Evolutionary conservation across 441 rosid species (phyloP).

Genomic region (Erodium chrysanthum): DNA sequence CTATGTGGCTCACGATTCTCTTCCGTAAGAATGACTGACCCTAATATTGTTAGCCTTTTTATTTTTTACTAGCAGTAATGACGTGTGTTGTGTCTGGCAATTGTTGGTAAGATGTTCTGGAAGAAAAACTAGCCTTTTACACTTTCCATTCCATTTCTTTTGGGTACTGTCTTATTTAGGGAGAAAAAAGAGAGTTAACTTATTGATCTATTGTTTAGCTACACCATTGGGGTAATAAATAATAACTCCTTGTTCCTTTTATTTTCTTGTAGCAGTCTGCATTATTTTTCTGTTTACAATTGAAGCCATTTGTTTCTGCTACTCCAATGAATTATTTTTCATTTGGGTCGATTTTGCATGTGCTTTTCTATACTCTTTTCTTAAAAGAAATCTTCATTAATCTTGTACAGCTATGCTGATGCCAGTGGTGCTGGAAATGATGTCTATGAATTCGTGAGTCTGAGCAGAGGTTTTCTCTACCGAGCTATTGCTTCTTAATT

Average conservation of each 20-base stretch:
- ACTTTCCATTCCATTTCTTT: too few relatives aligned
- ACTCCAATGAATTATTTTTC: not conserved
- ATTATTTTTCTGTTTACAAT: too few relatives aligned
- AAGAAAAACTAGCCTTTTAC: not conserved
- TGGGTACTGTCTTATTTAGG: too few relatives aligned
- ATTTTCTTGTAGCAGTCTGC: too few relatives aligned
- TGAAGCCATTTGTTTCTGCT: not conserved
- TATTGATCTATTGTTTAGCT: too few relatives aligned
- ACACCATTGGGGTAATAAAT: too few relatives aligned
- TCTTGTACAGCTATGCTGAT: slow-evolving; percentile 58
- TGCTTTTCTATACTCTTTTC: not conserved
- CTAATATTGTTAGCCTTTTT: not conserved
- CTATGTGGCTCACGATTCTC: slow-evolving; percentile 81
- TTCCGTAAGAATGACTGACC: slow-evolving; percentile 50
- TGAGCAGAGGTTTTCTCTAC: slow-evolving; percentile 12
- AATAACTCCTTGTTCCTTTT: too few relatives aligned
- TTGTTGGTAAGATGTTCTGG: not conserved
- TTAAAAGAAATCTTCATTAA: not conserved
- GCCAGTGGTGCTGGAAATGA: slow-evolving; percentile 77
- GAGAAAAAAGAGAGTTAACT: too few relatives aligned
- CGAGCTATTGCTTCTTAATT: slow-evolving; percentile 3
- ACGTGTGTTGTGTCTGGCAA: not conserved
- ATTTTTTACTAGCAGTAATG: not conserved
- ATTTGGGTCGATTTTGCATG: too few relatives aligned
- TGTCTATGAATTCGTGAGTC: slow-evolving; percentile 85